Base-by-base conservation (phyloP, 1,139 yeast genomes). In the Pichia inconspicua region DNA sequence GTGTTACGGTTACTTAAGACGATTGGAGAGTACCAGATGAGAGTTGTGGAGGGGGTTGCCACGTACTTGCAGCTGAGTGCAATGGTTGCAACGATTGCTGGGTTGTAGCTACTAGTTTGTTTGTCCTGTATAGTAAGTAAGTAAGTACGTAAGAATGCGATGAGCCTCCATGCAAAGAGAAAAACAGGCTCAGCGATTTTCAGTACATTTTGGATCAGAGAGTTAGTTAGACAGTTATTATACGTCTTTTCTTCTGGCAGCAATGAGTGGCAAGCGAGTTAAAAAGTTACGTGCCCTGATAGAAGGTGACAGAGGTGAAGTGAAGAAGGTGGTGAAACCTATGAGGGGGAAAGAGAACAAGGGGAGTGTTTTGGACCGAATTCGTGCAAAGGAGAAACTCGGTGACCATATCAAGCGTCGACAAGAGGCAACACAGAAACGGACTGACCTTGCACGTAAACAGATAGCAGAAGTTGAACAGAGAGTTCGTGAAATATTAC, bases 11-110 rank as follows among this genome's bases (percentile, higher is more conserved):
- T 84, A 62, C 82, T 94, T 53, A 82, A 82, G 61, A 87, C 84
- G 58, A 86, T 92, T 46, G 98, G 98, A 3, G 82, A 85, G 55
- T 79, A 87, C 1, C 97, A 92, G 61, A 83, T 92, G 92, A 72
- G 96, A 54, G 82, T 92, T 6, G 72, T 92, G 50, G 98, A 92
- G 66, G 99, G 99, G 50, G 95, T 94, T 2, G 78, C 88, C 10
- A 82, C 95, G 0, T 85, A 84, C 62, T 68, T 92, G 54, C 99
- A 92, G 63, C 67, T 92, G 53, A 82, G 88, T 48, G 96, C 96
- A 7, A 73, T 94, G 70, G 68, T 88, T 47, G 84, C 95, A 22
- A 82, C 84, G 62, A 69, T 84, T 30, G 66, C 73, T 54, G 38
- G 27, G 22, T 10, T 30, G 34, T 30, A 30, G 15, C 9, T 27